Evolutionary conservation across 2,329 filamentous ascomycete genomes (phyloP), one percentile per base, ranked within the genome.

Genomic region (Rhinocladiella similis): DNA sequence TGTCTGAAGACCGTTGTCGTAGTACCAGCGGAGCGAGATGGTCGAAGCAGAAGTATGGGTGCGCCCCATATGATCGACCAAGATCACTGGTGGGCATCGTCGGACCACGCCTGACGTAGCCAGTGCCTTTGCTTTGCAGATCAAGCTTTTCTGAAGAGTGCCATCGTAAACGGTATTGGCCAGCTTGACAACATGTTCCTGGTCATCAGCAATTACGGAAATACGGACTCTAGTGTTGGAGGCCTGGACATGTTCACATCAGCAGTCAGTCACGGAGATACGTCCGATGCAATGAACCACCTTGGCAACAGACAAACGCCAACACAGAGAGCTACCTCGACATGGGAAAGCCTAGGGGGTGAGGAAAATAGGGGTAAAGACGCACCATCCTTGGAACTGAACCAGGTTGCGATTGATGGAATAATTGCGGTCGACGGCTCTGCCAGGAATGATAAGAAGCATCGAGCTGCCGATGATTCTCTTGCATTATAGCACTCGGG

Each of bases 361-460:
- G 29, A 33, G 29, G 29, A 9, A 14, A 43, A 4, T 35, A 41
- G 43, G 18, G 14, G 22, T n/a, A 35, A 25, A 19, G 39, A 38
- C 54, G 50, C 56, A 62, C 59, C 59, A 62, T 62, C 52, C 50
- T 49, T 27, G 33, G n/a, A 22, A 39, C 14, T 36, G 41, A 41
- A 38, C 33, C 18, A 39, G 59, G 45, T 53, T 49, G 57, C 41
- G 59, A 51, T 53, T 49, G 57, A 51, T 46, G 57, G 45, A 63
- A 63, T 13, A 63, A 50, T 33, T 60, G 47, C n/a, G 60, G 60
- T 39, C 55, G 54, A 47, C 53, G 57, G 22, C 39, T 50, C 41
- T 61, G 51, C 60, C 60, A 63, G n/a, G 57, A 56, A 29, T 47
- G 57, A 63, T 59, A 63, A 53, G 60, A 63, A 46, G 50, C 38